Conservation (phyloP, 495 filamentous ascomycete species). For the Cercophora newfieldiana region DNA sequence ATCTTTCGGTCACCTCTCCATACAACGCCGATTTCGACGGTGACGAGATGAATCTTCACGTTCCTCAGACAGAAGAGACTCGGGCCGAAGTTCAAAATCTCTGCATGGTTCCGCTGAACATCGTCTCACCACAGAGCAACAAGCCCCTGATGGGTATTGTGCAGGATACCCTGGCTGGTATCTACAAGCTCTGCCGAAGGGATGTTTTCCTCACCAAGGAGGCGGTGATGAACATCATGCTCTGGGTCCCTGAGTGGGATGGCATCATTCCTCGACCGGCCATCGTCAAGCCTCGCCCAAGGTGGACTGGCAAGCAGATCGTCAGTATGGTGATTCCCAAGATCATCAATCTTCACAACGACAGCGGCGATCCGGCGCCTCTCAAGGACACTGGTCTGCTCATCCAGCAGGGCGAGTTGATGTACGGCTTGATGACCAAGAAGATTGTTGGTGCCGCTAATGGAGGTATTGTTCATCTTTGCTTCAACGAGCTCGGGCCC, state of each 20-base stretch:
- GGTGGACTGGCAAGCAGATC: constrained; percentile 99
- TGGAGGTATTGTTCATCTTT: constrained; percentile 89
- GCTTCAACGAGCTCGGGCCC: constrained; percentile 90
- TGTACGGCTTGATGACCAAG: constrained; percentile 89
- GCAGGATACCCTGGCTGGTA: constrained; percentile 92
- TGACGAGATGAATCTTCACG: constrained; percentile 98
- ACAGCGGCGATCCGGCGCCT: constrained; percentile 60
- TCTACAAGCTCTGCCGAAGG: constrained; percentile 93
- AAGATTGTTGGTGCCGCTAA: constrained; percentile 87
- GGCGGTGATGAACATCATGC: constrained; percentile 89
- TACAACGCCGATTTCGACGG: constrained; percentile 99
- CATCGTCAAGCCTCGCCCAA: constrained; percentile 84
- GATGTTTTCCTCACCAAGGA: constrained; percentile 89
- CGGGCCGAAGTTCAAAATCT: constrained; percentile 88
- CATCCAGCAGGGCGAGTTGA: constrained; percentile 81
- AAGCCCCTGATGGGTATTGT: constrained; percentile 99
- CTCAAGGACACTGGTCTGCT: constrained; percentile 77
- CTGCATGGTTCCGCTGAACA: constrained; percentile 94
- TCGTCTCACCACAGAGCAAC: constrained; percentile 97
- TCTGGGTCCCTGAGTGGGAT: constrained; percentile 98
- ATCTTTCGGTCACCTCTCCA: constrained; percentile 94
- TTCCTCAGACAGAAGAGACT: constrained; percentile 97
- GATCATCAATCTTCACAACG: constrained; percentile 76
- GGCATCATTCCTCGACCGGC: constrained; percentile 88
- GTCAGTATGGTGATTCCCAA: constrained; percentile 88